Evolutionary conservation across 306 rosid genomes (phyloP).

Genomic region (peach (Prunus persica)): Prunus_persica_NCBIv2 NC_034009.1:36150001-36150500

Average conservation of each 20-base stretch:
- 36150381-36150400: conserved; percentile 26
- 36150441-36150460: neutral
- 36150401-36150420: neutral
- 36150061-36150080: neutral
- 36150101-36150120: neutral
- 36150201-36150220: conserved; percentile 30
- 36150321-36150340: neutral
- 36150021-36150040: too few species aligned
- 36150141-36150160: neutral
- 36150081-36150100: neutral
- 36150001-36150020: neutral
- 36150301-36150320: conserved; percentile 10
- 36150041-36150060: neutral
- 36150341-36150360: neutral
- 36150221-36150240: conserved; percentile 42
- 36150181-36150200: conserved; percentile 40
- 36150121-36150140: neutral
- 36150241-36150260: conserved; percentile 61
- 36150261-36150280: conserved; percentile 28
- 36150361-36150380: conserved; percentile 26
- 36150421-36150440: neutral
- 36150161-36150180: conserved; percentile 12
- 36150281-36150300: conserved; percentile 37
- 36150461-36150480: neutral
- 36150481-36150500: conserved; percentile 22